Evolutionary conservation across 2,329 filamentous ascomycete genomes (phyloP).

Genomic region (Colletotrichum tofieldiae): DNA sequence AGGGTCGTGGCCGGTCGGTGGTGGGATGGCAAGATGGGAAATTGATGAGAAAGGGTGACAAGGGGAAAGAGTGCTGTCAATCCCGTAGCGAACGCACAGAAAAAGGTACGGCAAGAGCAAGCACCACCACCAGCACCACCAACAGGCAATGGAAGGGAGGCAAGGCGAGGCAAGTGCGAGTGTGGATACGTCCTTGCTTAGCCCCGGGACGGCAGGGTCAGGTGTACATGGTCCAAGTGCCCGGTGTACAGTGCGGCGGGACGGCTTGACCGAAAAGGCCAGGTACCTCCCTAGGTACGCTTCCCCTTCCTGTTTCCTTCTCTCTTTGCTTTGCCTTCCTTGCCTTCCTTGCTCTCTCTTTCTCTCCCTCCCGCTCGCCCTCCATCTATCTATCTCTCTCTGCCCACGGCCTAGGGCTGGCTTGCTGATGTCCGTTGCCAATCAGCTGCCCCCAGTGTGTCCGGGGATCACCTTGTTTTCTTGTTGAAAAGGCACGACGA

Average conservation of each 20-base stretch:
- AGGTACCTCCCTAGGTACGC: conserved; percentile 17
- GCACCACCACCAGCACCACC: neutral
- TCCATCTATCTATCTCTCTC: neutral
- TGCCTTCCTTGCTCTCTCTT: neutral
- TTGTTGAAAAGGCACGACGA: neutral
- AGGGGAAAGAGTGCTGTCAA: neutral
- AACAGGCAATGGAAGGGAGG: conserved; percentile 4
- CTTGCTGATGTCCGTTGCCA: neutral
- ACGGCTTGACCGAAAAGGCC: conserved; percentile 2
- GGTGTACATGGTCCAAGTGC: conserved; percentile 14
- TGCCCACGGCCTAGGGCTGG: neutral
- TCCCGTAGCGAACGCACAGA: neutral
- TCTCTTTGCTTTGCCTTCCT: neutral
- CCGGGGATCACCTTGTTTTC: conserved; percentile 3
- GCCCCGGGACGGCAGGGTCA: conserved; percentile 18
- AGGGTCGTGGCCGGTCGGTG: conserved; percentile 21
- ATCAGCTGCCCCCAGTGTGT: neutral
- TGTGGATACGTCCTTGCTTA: neutral
- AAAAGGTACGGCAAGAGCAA: neutral
- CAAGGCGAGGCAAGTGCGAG: neutral
- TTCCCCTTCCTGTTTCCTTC: conserved; percentile 8
- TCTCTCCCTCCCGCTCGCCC: neutral
- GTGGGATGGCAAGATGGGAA: conserved; percentile 9
- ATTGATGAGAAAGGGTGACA: conserved; percentile 27
- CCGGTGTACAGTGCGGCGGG: conserved; percentile 25